These are phyloP conservation scores for Fonsecaea multimorphosa DNA, from an alignment of 2,329 filamentous ascomycete genomes.

Conservation along the genomic window DNA sequence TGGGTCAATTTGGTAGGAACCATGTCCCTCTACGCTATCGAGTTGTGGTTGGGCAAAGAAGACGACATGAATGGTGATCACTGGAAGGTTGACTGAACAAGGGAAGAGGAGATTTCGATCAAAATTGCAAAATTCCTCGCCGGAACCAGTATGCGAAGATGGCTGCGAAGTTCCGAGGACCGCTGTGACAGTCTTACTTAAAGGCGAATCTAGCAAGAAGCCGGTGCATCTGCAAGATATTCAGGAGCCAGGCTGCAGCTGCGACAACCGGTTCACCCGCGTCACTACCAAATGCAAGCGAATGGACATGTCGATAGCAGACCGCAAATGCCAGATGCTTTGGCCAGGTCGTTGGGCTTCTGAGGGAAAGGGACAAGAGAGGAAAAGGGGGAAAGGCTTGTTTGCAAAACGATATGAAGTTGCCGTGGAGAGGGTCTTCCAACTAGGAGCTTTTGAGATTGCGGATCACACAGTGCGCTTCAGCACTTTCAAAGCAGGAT, in stretches of 20 bases:
- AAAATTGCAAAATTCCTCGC: not conserved
- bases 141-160: not conserved
- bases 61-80: conserved; percentile 78
- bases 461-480: not conserved
- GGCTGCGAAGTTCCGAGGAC: not conserved
- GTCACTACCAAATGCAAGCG: not conserved
- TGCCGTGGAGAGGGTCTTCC: not conserved
- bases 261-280: not conserved
- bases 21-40: conserved; percentile 87
- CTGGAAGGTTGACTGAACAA: conserved; percentile 86
- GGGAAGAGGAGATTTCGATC: not conserved
- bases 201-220: not conserved
- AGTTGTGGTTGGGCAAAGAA: conserved; percentile 83
- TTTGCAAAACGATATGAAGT: not conserved
- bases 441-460: not conserved
- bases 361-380: not conserved
- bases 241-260: not conserved
- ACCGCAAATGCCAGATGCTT: not conserved
- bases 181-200: not conserved
- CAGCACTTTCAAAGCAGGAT: not conserved
- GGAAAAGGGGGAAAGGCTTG: not conserved
- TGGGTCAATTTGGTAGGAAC: conserved; percentile 93
- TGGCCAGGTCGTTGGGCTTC: not conserved
- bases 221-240: not conserved
- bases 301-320: not conserved